Conservation (phyloP, 1,139 yeast species). For the Geotrichum histeridarum region DNA sequence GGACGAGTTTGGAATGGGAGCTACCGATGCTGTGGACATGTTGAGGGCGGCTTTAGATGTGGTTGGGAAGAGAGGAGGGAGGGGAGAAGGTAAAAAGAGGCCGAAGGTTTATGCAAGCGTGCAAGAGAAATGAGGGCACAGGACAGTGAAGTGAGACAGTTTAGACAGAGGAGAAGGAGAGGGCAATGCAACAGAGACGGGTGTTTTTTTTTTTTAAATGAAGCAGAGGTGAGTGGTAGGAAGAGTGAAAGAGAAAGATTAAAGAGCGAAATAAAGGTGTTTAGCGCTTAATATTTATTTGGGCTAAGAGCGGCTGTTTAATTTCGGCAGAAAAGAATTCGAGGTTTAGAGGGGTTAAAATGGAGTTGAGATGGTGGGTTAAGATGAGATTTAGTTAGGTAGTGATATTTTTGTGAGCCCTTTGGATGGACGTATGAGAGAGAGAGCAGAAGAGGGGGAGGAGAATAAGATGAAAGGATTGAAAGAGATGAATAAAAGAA, state of each 20-base stretch:
- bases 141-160: not conserved
- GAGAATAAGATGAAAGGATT: too few species aligned
- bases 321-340: too few species aligned
- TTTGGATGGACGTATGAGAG: too few species aligned
- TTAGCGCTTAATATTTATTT: not conserved
- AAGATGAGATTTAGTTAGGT: too few species aligned
- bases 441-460: too few species aligned
- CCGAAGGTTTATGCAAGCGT: not conserved
- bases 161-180: not conserved
- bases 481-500: not conserved
- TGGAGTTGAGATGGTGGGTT: too few species aligned
- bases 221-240: not conserved
- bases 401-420: too few species aligned
- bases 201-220: not conserved
- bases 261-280: not conserved
- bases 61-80: not conserved
- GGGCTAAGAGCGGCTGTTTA: too few species aligned
- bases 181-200: not conserved
- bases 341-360: too few species aligned
- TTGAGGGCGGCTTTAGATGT: not conserved
- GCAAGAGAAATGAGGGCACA: not conserved
- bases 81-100: not conserved
- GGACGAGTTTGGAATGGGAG: not conserved
- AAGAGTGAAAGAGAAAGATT: not conserved
- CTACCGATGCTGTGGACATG: constrained; percentile 2